A percentile compares a stretch with the other conserved stretches of the same genome.
Evolutionary conservation across 805 yeast species (phyloP).

Genomic region (Schwanniomyces sp.): DNA sequence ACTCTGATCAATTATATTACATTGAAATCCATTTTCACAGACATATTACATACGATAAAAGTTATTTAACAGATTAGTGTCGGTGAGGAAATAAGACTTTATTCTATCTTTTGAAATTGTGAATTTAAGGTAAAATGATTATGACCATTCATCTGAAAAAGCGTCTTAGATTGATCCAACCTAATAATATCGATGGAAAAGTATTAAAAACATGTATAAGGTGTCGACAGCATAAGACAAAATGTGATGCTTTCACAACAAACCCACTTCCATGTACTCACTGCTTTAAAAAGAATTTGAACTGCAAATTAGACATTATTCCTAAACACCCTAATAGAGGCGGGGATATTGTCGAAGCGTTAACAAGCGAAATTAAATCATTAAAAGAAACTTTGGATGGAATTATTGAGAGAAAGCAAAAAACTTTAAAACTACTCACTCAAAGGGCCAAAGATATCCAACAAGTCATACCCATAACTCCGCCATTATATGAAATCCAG

Average conservation of each 20-base stretch:
- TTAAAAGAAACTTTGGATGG: conserved; percentile 22
- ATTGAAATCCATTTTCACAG: background rate
- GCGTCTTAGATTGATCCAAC: conserved; percentile 12
- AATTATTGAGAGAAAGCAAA: conserved; percentile 20
- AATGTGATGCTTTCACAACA: conserved; percentile 56
- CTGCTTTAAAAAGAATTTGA: conserved; percentile 51
- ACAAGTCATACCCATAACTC: conserved; percentile 6
- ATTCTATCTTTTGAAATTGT: too few relatives aligned
- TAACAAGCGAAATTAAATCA: conserved; percentile 23
- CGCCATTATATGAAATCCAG: conserved; percentile 22
- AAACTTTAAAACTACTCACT: conserved; percentile 9
- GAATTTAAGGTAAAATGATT: conserved; percentile 4
- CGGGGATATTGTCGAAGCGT: conserved; percentile 24
- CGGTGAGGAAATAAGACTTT: background rate
- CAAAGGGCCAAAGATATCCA: conserved; percentile 1
- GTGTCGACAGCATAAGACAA: conserved; percentile 66
- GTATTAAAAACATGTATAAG: conserved; percentile 57
- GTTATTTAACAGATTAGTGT: background rate
- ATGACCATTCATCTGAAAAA: conserved; percentile 15
- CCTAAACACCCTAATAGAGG: conserved; percentile 47
- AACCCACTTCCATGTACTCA: conserved; percentile 58
- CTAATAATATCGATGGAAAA: conserved; percentile 11
- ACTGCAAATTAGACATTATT: conserved; percentile 57
- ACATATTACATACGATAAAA: background rate
- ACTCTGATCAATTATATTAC: background rate